Conservation (phyloP, 805 yeast genomes). For the Lipomyces japonicus region DNA sequence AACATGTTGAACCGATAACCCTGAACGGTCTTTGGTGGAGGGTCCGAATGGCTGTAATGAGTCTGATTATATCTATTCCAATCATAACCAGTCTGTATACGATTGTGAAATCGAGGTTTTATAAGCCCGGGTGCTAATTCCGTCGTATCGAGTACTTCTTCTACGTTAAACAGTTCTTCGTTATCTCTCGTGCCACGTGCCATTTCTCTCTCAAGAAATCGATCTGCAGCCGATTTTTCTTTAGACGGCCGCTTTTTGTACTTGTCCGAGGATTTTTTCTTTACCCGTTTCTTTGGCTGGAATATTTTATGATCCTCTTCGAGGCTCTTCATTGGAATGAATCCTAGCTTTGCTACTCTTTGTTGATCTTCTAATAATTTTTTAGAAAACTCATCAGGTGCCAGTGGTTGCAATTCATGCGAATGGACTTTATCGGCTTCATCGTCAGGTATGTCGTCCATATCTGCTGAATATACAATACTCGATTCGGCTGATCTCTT, state of each 20-base stretch:
- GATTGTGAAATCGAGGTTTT: constrained; percentile 35
- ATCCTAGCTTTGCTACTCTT: constrained; percentile 26
- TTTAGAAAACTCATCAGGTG: not conserved
- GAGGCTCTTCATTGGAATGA: constrained; percentile 13
- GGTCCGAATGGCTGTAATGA: constrained; percentile 37
- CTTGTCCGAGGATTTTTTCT: no score
- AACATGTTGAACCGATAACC: constrained; percentile 40
- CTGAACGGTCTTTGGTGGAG: constrained; percentile 40
- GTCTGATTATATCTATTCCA: constrained; percentile 40
- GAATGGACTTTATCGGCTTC: not conserved
- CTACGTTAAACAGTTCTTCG: constrained; percentile 30
- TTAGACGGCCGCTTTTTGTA: not conserved
- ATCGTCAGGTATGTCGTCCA: constrained; percentile 11
- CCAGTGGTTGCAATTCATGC: no score
- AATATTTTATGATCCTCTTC: no score
- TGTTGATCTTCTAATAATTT: constrained; percentile 1
- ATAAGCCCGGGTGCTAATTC: not conserved
- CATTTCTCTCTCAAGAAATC: constrained; percentile 12
- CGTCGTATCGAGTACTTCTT: constrained; percentile 16
- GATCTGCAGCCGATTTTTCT: not conserved
- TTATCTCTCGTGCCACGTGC: constrained; percentile 20
- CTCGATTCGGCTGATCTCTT: not conserved
- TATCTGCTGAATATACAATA: constrained; percentile 11
- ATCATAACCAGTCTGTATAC: constrained; percentile 38
- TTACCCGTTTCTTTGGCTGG: no score